These are phyloP conservation scores for Suhomyces panamericanus DNA, from an alignment of 1,139 yeast genomes.

Conservation along the genomic window DNA sequence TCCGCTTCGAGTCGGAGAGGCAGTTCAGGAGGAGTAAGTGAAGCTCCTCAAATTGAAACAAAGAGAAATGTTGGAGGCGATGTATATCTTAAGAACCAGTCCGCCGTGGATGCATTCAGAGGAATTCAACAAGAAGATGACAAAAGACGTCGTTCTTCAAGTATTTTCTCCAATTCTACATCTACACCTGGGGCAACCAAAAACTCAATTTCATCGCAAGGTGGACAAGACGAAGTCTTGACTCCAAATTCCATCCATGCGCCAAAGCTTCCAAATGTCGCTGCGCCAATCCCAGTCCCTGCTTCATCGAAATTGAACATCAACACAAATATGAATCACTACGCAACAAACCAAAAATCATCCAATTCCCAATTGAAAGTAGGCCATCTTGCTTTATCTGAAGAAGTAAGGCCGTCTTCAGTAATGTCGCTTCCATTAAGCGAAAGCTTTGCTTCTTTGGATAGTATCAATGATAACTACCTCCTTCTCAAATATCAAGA, in stretches of 20 bases:
- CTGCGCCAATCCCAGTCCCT: slow-evolving; percentile 24
- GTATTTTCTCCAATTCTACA: slow-evolving; percentile 27
- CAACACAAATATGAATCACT: neutral
- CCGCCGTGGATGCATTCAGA: slow-evolving; percentile 51
- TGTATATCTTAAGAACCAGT: slow-evolving; percentile 48
- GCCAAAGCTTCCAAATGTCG: slow-evolving; percentile 8
- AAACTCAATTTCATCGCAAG: slow-evolving; percentile 22
- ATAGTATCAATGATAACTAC: slow-evolving; percentile 66
- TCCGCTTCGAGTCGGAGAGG: slow-evolving; percentile 35
- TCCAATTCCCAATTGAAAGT: slow-evolving; percentile 20
- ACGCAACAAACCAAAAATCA: neutral
- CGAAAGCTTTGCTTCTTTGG: slow-evolving; percentile 76
- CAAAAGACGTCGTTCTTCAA: slow-evolving; percentile 41
- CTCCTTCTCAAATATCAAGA: slow-evolving; percentile 39
- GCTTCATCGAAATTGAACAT: slow-evolving; percentile 6
- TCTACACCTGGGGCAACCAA: slow-evolving; percentile 13
- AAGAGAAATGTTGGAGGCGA: slow-evolving; percentile 58
- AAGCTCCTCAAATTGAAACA: slow-evolving; percentile 50
- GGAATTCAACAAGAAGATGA: slow-evolving; percentile 51
- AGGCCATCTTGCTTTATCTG: slow-evolving; percentile 36
- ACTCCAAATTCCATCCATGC: neutral
- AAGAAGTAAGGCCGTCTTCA: slow-evolving; percentile 32
- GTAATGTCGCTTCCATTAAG: slow-evolving; percentile 59
- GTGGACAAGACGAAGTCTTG: slow-evolving; percentile 6
- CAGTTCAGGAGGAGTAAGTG: slow-evolving; percentile 39